These are phyloP conservation scores for Exophiala lecanii-corni DNA, from an alignment of 2,329 filamentous ascomycete genomes.

Conservation along the genomic window DNA sequence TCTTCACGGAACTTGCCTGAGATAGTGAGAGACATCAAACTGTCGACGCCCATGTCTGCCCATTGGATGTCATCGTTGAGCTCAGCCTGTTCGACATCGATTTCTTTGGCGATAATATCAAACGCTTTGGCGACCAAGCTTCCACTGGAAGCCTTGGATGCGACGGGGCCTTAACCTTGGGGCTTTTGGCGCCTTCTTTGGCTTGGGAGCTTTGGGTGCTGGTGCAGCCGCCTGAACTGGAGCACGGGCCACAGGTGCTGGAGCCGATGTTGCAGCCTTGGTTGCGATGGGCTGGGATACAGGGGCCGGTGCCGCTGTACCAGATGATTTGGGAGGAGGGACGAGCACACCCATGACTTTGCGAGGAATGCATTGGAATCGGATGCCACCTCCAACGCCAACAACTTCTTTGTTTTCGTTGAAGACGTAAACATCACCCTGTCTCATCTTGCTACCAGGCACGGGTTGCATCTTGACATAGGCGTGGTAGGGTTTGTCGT, in stretches of 20 bases:
- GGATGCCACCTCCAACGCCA: constrained; percentile 47
- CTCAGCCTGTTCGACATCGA: constrained; percentile 54
- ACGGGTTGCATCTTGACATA: constrained; percentile 58
- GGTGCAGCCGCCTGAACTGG: constrained; percentile 21
- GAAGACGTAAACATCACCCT: constrained; percentile 58
- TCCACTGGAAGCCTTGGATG: constrained; percentile 28
- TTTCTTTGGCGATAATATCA: constrained; percentile 41
- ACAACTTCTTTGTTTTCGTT: constrained; percentile 54
- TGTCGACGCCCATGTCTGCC: constrained; percentile 59
- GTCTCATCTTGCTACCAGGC: constrained; percentile 47
- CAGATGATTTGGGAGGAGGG: constrained; percentile 30
- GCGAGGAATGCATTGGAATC: constrained; percentile 42
- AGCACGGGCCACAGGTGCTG: constrained; percentile 13
- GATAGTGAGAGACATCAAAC: constrained; percentile 57
- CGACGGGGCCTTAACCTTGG: constrained; percentile 29
- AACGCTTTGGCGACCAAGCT: constrained; percentile 35
- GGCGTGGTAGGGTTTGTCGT: constrained; percentile 52
- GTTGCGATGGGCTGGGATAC: constrained; percentile 7
- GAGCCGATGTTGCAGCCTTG: constrained; percentile 12
- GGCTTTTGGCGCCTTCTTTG: constrained; percentile 27
- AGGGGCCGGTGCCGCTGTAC: constrained; percentile 27
- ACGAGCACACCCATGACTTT: constrained; percentile 40
- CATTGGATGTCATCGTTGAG: constrained; percentile 58
- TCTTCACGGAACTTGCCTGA: constrained; percentile 60
- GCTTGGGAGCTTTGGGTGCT: constrained; percentile 27